Percentiles rank a stretch among this genome's conserved stretches.
These are phyloP conservation scores for Huiozyma naganishii DNA, from an alignment of 805 yeast species.

Conservation along the genomic window DNA sequence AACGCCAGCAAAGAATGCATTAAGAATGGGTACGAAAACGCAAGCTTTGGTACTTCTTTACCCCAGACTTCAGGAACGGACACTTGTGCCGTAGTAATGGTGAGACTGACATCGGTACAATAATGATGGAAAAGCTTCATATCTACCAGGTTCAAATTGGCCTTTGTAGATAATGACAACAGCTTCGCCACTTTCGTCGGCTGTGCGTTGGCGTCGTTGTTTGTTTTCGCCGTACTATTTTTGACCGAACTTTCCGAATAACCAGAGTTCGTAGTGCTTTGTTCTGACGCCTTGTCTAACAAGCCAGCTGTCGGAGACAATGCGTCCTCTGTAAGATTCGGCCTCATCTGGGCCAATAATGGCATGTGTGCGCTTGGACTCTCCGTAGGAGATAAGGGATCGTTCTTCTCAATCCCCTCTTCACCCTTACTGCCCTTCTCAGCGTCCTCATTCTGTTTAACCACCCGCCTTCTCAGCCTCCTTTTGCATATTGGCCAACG, in stretches of 20 bases:
- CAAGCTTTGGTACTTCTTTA: slow-evolving; percentile 76
- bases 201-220: not conserved
- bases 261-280: too few species aligned
- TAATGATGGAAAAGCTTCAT: slow-evolving; percentile 79
- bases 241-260: not conserved
- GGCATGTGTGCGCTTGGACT: too few species aligned
- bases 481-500: slow-evolving; percentile 24
- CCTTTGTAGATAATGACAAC: slow-evolving; percentile 20
- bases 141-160: slow-evolving; percentile 57
- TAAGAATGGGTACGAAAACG: slow-evolving; percentile 77
- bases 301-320: too few species aligned
- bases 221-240: slow-evolving; percentile 4
- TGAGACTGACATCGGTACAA: slow-evolving; percentile 70
- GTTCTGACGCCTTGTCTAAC: too few species aligned
- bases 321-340: not conserved
- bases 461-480: slow-evolving; percentile 9
- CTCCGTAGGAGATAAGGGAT: too few species aligned
- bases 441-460: not conserved
- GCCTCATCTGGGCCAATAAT: not conserved
- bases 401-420: not conserved
- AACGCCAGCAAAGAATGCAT: slow-evolving; percentile 90
- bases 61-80: slow-evolving; percentile 76
- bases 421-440: not conserved
- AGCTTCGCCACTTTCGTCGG: slow-evolving; percentile 12
- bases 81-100: slow-evolving; percentile 85